Percentiles rank a stretch among this genome's conserved stretches.
Conservation (phyloP, 116 monocot genomes). For the Phalaenopsis hybrid region DNA sequence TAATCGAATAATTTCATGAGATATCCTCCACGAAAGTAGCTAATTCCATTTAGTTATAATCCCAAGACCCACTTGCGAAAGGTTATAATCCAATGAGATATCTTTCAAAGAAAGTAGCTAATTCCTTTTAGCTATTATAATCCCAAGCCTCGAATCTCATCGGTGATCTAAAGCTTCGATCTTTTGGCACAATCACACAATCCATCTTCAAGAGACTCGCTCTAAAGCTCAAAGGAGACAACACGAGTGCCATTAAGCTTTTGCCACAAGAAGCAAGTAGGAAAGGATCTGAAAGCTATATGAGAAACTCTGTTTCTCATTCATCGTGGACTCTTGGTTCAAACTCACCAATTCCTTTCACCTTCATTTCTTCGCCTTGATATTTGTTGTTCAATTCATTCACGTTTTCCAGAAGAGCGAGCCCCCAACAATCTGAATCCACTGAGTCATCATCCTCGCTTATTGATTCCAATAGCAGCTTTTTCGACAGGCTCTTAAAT, state of each 20-base stretch:
- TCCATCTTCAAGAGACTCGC: not conserved
- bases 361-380: not conserved
- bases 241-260: not conserved
- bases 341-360: not conserved
- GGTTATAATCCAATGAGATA: too few species aligned
- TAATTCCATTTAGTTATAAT: too few species aligned
- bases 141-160: too few species aligned
- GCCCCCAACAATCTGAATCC: slow-evolving; percentile 18
- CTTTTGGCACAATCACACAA: too few species aligned
- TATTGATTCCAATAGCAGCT: not conserved
- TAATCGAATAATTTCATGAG: too few species aligned
- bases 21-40: too few species aligned
- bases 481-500: not conserved
- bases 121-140: too few species aligned
- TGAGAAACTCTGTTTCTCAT: not conserved
- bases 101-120: too few species aligned
- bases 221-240: not conserved
- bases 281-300: slow-evolving; percentile 18
- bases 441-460: not conserved
- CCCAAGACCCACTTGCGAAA: too few species aligned
- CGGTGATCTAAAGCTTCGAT: not conserved
- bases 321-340: not conserved
- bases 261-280: not conserved
- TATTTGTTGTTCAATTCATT: slow-evolving; percentile 4
- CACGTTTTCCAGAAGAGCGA: slow-evolving; percentile 14